Percentiles rank a stretch among this genome's conserved stretches.
Conservation (phyloP, 768 basidiomycete genomes). For the Lentinula raphanica region DNA sequence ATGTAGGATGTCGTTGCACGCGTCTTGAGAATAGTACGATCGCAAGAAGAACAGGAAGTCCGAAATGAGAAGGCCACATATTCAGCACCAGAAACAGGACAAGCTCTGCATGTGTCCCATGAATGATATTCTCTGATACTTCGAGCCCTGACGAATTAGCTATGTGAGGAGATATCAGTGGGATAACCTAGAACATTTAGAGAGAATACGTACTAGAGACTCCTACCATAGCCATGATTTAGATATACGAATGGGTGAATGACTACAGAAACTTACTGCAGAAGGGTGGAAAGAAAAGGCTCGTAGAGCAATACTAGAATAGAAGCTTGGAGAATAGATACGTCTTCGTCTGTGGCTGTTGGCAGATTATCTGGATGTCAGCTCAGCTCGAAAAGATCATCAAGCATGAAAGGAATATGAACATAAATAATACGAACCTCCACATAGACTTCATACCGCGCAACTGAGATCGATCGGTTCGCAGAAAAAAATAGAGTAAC, state of each 20-base stretch:
- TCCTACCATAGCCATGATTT: neutral
- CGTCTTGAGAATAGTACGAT: conserved; percentile 34
- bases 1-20: conserved; percentile 41
- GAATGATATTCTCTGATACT: conserved; percentile 31
- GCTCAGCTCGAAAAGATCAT: neutral
- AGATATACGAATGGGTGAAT: neutral
- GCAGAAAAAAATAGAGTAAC: too few species aligned
- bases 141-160: neutral
- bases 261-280: conserved; percentile 5
- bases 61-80: conserved; percentile 46
- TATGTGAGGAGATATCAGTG: neutral
- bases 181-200: too few species aligned
- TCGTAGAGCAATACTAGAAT: conserved; percentile 2
- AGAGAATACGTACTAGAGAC: neutral
- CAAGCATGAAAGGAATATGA: too few species aligned
- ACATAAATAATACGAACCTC: too few species aligned
- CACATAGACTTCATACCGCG: too few species aligned
- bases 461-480: too few species aligned
- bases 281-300: neutral
- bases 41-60: conserved; percentile 38
- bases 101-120: conserved; percentile 35
- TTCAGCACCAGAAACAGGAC: conserved; percentile 40
- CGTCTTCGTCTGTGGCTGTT: neutral
- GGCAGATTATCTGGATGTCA: neutral
- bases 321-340: neutral